Conservation (phyloP, 129 eudicot species). For the Logfia minima region DNA sequence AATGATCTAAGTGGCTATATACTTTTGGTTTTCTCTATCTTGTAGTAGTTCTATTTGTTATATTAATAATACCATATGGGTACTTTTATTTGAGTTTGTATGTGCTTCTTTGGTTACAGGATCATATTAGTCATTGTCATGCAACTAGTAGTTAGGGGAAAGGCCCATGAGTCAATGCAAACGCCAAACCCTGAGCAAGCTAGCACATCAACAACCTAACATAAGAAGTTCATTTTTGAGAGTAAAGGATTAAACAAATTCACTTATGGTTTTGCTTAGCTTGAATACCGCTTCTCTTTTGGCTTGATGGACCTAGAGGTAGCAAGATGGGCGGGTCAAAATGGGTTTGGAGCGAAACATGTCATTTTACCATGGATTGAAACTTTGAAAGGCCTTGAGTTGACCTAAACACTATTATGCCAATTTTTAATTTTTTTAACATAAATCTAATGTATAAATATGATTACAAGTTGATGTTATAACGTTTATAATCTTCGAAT, state of each 20-base stretch:
- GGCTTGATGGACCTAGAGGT: not conserved
- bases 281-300: conserved; percentile 1
- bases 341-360: not conserved
- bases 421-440: not conserved
- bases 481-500: too few relatives aligned
- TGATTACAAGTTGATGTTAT: not conserved
- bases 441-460: not conserved
- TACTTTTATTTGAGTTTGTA: not conserved
- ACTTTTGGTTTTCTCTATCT: not conserved
- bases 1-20: not conserved
- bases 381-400: not conserved
- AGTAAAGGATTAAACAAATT: not conserved
- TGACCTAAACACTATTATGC: not conserved
- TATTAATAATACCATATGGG: not conserved
- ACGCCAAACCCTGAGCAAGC: not conserved
- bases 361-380: not conserved
- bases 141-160: not conserved
- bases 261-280: not conserved
- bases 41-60: conserved; percentile 7
- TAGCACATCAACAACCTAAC: conserved; percentile 12
- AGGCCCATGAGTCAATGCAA: not conserved
- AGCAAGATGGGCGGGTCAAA: not conserved
- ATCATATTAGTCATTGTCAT: conserved; percentile 9
- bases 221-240: not conserved
- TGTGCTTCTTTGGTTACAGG: not conserved